Base-by-base conservation (phyloP, 306 rosid genomes). In the Pyrus bretschneideri region DNA sequence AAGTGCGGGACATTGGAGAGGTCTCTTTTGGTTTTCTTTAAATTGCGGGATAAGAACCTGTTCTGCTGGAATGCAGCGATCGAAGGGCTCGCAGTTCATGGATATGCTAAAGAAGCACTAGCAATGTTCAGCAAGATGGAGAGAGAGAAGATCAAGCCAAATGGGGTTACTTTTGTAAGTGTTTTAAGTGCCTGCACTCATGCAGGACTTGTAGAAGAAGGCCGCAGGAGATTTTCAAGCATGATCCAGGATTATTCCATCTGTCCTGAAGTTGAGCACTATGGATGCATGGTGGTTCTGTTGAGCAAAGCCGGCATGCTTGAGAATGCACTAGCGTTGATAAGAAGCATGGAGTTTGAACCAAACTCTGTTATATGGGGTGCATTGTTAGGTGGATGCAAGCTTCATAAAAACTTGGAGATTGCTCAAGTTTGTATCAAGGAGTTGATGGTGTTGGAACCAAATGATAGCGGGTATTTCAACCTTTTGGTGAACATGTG, bases 271-370 rank as follows among this genome's bases (percentile, higher is more conserved):
- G 83, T 85, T 40, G 90, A 85, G 72, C 98, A 93, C 86, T 87
- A 91, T 40, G 98, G 97, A 55, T 93, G 97, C 78, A 87, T 93
- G 91, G 85, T 91, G 73, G 93, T 88, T 83, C 84, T 93, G 66
- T 80, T 90, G 81, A 91, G 94, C 85, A 91, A 89, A 78, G 91
- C 91, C 44, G 96, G 97, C 35, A 75, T 91, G 58, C 89, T 93
- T 61, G 87, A 82, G 25, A 92, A 93, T 35, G 97, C 98, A 13
- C 61, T 87, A 62, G 87, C 81, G 80, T 76, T 91, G 72, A 86
- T 93, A 45, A 82, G 74, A 75, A 82, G 87, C 83, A 84, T 91
- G 97, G 18, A 71, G 59, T 40, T 70, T 68, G 80, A 83, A 75
- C 86, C 94, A 5, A 93, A 90, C 77, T 70, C 91, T 52, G 83